These are phyloP conservation scores for Colletotrichum cordylinicola DNA, from an alignment of 2,329 filamentous ascomycete species.

Conservation along the genomic window DNA sequence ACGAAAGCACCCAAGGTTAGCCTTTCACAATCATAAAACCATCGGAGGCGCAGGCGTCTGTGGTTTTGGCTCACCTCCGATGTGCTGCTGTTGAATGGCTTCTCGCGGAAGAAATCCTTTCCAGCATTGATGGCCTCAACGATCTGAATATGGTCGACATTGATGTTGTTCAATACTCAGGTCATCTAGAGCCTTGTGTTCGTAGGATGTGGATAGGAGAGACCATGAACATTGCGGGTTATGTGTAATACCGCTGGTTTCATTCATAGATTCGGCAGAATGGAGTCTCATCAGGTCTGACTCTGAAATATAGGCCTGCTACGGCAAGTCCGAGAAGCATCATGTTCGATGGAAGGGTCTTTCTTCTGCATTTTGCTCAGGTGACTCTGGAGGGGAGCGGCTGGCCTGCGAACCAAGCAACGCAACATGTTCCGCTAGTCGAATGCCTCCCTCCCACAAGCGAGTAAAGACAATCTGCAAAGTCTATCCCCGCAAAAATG, in stretches of 20 bases:
- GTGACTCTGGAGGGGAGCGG: neutral
- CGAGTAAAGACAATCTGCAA: neutral
- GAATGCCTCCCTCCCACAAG: neutral
- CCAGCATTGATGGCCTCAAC: constrained; percentile 58
- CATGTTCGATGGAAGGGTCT: neutral
- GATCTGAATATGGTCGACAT: constrained; percentile 61
- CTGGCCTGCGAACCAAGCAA: neutral
- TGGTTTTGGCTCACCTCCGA: constrained; percentile 51
- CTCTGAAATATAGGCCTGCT: neutral
- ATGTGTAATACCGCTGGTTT: neutral
- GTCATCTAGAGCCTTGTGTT: constrained; percentile 37
- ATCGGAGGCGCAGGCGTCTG: constrained; percentile 24
- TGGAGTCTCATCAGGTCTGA: neutral
- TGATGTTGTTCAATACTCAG: constrained; percentile 46
- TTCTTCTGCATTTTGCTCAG: neutral
- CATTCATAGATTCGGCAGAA: neutral
- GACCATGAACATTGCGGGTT: neutral
- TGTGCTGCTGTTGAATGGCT: constrained; percentile 63
- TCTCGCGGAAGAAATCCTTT: constrained; percentile 64
- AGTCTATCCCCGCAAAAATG: neutral
- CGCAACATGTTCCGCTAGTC: neutral
- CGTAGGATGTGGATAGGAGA: neutral
- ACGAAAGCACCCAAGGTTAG: neutral
- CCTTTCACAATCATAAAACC: neutral
- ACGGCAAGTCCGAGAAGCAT: neutral